Conservation (phyloP, 2,329 filamentous ascomycete species). For the Parascedosporium putredinis region DNA sequence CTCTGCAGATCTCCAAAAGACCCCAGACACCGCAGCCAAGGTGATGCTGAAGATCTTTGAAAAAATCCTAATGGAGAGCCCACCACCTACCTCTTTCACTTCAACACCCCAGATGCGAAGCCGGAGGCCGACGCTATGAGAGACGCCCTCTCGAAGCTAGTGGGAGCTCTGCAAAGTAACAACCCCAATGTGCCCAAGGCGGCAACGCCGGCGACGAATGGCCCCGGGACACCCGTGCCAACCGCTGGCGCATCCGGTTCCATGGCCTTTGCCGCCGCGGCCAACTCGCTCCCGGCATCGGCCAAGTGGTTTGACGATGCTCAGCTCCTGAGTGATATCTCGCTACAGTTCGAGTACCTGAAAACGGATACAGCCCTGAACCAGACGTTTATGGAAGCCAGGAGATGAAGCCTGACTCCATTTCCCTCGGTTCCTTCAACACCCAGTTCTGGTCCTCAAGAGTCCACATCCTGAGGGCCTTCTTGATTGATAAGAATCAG, state of each 20-base stretch:
- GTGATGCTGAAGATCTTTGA: slow-evolving; percentile 91
- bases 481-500: slow-evolving; percentile 82
- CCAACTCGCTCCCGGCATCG: slow-evolving; percentile 41
- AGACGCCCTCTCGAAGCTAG: slow-evolving; percentile 66
- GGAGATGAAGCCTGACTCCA: slow-evolving; percentile 71
- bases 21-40: slow-evolving; percentile 75
- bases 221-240: slow-evolving; percentile 15
- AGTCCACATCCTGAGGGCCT: slow-evolving; percentile 73
- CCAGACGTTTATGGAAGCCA: slow-evolving; percentile 81
- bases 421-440: slow-evolving; percentile 73
- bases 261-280: slow-evolving; percentile 68
- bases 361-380: slow-evolving; percentile 66
- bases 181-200: slow-evolving; percentile 42
- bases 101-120: slow-evolving; percentile 71
- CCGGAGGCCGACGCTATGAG: slow-evolving; percentile 79
- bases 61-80: slow-evolving; percentile 52
- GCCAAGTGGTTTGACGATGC: slow-evolving; percentile 72
- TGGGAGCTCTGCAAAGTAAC: slow-evolving; percentile 55
- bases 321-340: slow-evolving; percentile 65
- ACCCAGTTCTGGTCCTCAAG: slow-evolving; percentile 91
- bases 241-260: slow-evolving; percentile 48
- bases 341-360: slow-evolving; percentile 79
- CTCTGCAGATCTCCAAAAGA: slow-evolving; percentile 76
- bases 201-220: slow-evolving; percentile 19
- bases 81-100: slow-evolving; percentile 74